Conservation (phyloP, 805 yeast species). For the Deakozyma indianensis region DNA sequence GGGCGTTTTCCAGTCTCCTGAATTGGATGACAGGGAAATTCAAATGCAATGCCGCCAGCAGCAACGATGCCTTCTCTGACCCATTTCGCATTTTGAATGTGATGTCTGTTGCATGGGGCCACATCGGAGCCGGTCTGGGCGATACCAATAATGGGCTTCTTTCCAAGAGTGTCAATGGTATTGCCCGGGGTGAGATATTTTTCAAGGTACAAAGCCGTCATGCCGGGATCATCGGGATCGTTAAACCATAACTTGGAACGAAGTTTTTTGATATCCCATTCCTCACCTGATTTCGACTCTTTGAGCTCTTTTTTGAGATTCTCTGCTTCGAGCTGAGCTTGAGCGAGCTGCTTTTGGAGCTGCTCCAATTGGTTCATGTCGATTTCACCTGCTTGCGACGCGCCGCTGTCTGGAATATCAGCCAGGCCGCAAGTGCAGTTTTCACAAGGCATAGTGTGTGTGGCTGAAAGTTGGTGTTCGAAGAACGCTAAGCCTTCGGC, state of each 20-base stretch:
- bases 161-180: slow-evolving; percentile 30
- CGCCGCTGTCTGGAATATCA: slow-evolving; percentile 1
- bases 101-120: slow-evolving; percentile 15
- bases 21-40: slow-evolving; percentile 16
- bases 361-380: slow-evolving; percentile 7
- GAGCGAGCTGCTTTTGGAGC: slow-evolving; percentile 6
- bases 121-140: slow-evolving; percentile 74
- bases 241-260: slow-evolving; percentile 15
- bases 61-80: slow-evolving; percentile 15
- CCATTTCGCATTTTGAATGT: slow-evolving; percentile 12
- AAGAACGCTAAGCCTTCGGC: too few relatives aligned
- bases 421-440: slow-evolving; percentile 14
- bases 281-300: not conserved
- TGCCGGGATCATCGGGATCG: slow-evolving; percentile 12
- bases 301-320: slow-evolving; percentile 4
- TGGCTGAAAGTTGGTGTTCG: too few relatives aligned
- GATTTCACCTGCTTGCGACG: not conserved
- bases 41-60: slow-evolving; percentile 14
- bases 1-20: slow-evolving; percentile 17
- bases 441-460: slow-evolving; percentile 13
- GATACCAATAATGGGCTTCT: slow-evolving; percentile 75
- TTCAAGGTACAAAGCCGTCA: slow-evolving; percentile 16
- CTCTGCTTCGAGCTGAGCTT: slow-evolving; percentile 11
- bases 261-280: slow-evolving; percentile 2
- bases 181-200: slow-evolving; percentile 16